Evolutionary conservation across 129 eudicot species (phyloP).

Genomic region (Deinandra increscens): DNA sequence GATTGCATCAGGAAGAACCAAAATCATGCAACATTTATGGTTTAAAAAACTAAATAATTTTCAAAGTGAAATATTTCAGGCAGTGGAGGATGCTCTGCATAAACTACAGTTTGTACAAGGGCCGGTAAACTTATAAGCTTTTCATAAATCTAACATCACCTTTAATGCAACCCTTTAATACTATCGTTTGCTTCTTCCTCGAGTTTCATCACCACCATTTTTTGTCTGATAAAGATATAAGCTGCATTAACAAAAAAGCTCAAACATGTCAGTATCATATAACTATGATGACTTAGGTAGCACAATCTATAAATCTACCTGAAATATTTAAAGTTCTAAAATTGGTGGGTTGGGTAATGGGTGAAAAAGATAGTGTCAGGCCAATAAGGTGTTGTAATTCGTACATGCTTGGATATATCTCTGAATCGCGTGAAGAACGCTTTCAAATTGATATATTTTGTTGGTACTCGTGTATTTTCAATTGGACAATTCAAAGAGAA

Average conservation of each 20-base stretch:
- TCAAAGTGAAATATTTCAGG: conserved; percentile 16
- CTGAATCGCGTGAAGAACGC: too few species aligned
- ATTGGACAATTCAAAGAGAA: too few species aligned
- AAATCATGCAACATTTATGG: conserved; percentile 24
- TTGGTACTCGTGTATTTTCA: too few species aligned
- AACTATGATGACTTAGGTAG: conserved; percentile 8
- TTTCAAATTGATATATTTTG: too few species aligned
- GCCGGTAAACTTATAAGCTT: conserved; percentile 21
- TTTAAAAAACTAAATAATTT: conserved; percentile 11
- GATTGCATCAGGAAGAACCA: conserved; percentile 22
- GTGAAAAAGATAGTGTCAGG: not conserved
- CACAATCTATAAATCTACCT: not conserved
- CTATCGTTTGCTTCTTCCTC: conserved; percentile 30
- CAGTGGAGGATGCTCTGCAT: conserved; percentile 35
- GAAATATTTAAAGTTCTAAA: not conserved
- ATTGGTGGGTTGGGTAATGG: not conserved
- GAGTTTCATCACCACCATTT: conserved; percentile 39
- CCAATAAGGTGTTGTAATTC: too few species aligned
- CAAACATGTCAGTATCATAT: conserved; percentile 12
- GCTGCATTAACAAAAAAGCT: conserved; percentile 38
- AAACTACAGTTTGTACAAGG: conserved; percentile 32
- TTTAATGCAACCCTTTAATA: conserved; percentile 15
- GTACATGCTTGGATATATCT: too few species aligned
- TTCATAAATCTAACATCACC: conserved; percentile 10
- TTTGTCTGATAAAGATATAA: conserved; percentile 49